These are phyloP conservation scores for Aspergillus sergii DNA, from an alignment of 2,329 filamentous ascomycete species.

Conservation along the genomic window DNA sequence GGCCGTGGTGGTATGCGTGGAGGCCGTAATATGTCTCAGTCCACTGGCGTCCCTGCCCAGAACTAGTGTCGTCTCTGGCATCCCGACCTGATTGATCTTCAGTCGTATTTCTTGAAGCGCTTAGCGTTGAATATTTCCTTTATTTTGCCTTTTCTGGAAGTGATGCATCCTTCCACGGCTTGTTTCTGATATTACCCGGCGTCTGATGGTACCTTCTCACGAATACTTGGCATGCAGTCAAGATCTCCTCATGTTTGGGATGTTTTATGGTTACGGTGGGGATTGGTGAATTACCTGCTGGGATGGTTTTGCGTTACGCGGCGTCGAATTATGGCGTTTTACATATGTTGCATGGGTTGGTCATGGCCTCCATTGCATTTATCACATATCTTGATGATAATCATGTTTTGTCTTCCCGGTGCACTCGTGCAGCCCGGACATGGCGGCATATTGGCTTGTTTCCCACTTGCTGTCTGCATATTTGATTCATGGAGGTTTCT, in stretches of 20 bases:
- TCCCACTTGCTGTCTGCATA: conserved; percentile 1
- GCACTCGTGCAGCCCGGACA: background rate
- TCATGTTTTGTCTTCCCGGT: conserved; percentile 11
- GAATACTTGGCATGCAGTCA: conserved; percentile 29
- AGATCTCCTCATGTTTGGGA: conserved; percentile 20
- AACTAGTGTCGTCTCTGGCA: conserved; percentile 23
- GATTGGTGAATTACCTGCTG: conserved; percentile 17
- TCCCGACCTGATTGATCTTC: conserved; percentile 8
- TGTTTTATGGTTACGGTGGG: conserved; percentile 21
- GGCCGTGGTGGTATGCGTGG: conserved; percentile 44
- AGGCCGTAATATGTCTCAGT: conserved; percentile 40
- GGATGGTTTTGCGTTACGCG: conserved; percentile 17
- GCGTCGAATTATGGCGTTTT: conserved; percentile 21
- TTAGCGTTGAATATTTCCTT: conserved; percentile 24
- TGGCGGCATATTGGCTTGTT: background rate
- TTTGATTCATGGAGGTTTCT: background rate
- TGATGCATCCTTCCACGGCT: conserved; percentile 25
- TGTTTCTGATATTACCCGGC: conserved; percentile 23
- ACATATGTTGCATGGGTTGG: conserved; percentile 20
- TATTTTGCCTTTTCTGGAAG: conserved; percentile 23
- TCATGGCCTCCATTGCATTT: conserved; percentile 17
- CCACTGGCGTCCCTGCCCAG: conserved; percentile 41
- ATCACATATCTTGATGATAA: conserved; percentile 20
- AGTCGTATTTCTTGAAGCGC: conserved; percentile 11
- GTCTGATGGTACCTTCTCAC: conserved; percentile 28